A percentile compares a stretch with the other conserved stretches of the same genome.
Evolutionary conservation across 495 filamentous ascomycete species (phyloP).

Genomic region (Hypoxylon fragiforme): DNA sequence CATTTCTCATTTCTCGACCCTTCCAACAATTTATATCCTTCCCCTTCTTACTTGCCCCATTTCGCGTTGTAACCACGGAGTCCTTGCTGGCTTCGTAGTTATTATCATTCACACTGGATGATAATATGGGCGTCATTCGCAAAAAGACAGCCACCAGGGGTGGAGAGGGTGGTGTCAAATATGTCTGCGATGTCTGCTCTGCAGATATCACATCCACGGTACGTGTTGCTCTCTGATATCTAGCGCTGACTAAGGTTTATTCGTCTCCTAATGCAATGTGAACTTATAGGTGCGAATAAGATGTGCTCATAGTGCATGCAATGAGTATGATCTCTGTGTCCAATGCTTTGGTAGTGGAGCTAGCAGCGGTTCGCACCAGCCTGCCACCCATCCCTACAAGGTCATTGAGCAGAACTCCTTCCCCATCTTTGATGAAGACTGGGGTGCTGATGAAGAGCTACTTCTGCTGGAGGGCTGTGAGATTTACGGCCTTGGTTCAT

Average conservation of each 20-base stretch:
- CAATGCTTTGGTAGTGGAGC: conserved; percentile 85
- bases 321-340: conserved; percentile 96
- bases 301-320: conserved; percentile 79
- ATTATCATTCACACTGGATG: conserved; percentile 26
- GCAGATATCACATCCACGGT: conserved; percentile 95
- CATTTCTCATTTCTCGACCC: too few relatives aligned
- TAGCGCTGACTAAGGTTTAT: too few relatives aligned
- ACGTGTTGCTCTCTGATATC: too few relatives aligned
- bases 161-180: conserved; percentile 90
- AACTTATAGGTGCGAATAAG: conserved; percentile 93
- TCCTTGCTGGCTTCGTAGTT: conserved; percentile 28
- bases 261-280: conserved; percentile 13
- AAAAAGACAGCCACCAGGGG: conserved; percentile 91
- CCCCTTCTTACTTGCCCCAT: neutral
- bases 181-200: conserved; percentile 93
- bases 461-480: conserved; percentile 94
- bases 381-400: conserved; percentile 79
- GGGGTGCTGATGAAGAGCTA: conserved; percentile 96
- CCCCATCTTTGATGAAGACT: conserved; percentile 91
- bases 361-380: conserved; percentile 78
- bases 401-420: conserved; percentile 99
- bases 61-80: conserved; percentile 6
- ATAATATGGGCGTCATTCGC: conserved; percentile 87
- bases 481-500: conserved; percentile 94
- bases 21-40: neutral